Conservation (phyloP, 306 rosid genomes). For the Gillenia trifoliata region DNA sequence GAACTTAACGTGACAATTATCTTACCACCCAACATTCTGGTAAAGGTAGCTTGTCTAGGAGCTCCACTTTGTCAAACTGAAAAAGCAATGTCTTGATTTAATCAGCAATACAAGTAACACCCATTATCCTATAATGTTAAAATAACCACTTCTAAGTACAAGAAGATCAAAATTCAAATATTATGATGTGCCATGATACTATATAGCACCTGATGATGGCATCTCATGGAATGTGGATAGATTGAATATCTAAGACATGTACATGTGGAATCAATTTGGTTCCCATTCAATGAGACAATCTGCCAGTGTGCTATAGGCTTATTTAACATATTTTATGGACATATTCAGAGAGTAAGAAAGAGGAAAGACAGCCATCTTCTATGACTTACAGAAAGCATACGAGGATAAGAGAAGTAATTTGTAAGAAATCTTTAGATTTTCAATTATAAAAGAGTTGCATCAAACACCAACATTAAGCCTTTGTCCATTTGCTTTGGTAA, state of each 20-base stretch:
- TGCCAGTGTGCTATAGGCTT: background rate
- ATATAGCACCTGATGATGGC: background rate
- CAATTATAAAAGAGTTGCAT: background rate
- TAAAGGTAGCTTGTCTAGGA: constrained; percentile 59
- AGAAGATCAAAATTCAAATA: background rate
- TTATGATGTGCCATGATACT: no score
- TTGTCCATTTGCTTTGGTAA: background rate
- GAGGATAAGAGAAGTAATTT: background rate
- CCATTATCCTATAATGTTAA: background rate
- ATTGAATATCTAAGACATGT: background rate
- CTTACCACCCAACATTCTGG: constrained; percentile 98
- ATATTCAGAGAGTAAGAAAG: background rate
- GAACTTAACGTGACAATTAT: constrained; percentile 8
- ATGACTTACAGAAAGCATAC: background rate
- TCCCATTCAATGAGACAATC: background rate
- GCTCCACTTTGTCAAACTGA: constrained; percentile 70
- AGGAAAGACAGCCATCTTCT: background rate
- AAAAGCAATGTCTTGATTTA: background rate
- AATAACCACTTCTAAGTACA: background rate
- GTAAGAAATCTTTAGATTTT: background rate
- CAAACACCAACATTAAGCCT: background rate
- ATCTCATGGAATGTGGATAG: background rate
- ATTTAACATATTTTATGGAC: background rate
- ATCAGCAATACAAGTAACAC: background rate
- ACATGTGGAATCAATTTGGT: background rate